Evolutionary conservation across 352 stramenopile species (phyloP).

Genomic region (Peronosclerospora sorghi): DNA sequence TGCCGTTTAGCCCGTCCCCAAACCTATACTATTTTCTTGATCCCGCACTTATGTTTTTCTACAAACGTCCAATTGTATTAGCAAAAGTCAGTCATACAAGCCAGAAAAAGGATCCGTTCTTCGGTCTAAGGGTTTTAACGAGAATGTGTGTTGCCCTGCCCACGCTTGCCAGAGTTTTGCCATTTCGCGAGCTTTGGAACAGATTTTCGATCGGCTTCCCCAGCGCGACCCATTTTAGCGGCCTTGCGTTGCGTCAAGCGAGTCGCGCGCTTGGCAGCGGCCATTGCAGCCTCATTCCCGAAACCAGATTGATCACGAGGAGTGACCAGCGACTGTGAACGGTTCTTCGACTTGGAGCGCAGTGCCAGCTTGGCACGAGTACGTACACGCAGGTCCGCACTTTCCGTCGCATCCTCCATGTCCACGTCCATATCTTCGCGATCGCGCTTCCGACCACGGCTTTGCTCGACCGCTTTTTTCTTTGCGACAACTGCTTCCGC

Average conservation of each 20-base stretch:
- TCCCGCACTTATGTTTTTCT: too few species aligned
- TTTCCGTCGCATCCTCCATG: conserved; percentile 83
- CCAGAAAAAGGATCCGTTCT: too few species aligned
- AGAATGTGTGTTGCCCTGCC: conserved; percentile 58
- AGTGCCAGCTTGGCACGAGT: conserved; percentile 57
- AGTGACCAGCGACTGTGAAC: conserved; percentile 64
- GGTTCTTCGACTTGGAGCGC: conserved; percentile 75
- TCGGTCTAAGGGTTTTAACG: conserved; percentile 47
- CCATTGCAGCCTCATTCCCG: conserved; percentile 31
- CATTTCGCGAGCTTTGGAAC: conserved; percentile 81
- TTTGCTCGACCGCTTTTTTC: conserved; percentile 50
- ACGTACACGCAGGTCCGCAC: conserved; percentile 55
- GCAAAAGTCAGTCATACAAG: too few species aligned
- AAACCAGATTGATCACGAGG: conserved; percentile 69
- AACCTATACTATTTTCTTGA: too few species aligned
- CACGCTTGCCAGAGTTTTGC: conserved; percentile 84
- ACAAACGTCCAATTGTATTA: too few species aligned
- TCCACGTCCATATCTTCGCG: conserved; percentile 75
- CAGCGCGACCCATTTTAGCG: conserved; percentile 72
- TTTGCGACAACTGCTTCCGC: conserved; percentile 63
- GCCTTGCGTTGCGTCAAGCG: conserved; percentile 58
- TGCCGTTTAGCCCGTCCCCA: too few species aligned
- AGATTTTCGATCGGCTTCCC: conserved; percentile 73
- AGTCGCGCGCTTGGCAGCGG: conserved; percentile 32
- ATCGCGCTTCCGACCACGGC: conserved; percentile 75